Base-by-base conservation (phyloP, 805 yeast genomes). In the Candida arabinofermentans region DNA sequence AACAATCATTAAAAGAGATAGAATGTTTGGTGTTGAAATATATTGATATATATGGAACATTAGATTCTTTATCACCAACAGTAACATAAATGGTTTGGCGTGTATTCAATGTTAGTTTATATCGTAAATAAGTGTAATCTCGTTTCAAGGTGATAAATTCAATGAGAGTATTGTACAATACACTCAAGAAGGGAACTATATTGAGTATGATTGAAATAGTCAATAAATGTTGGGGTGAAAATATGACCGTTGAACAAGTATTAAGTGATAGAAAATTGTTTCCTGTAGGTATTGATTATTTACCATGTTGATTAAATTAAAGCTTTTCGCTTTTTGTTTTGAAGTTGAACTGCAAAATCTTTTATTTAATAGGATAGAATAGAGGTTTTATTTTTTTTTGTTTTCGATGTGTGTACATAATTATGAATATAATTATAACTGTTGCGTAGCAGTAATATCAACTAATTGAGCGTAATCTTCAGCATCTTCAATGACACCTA, bases 381-480 rank as follows among this genome's bases (percentile, higher is more conserved):
- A n/a, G n/a, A n/a, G n/a, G n/a, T n/a, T n/a, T n/a, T n/a, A n/a
- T n/a, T n/a, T n/a, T n/a, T n/a, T n/a, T n/a, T n/a, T n/a, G n/a
- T n/a, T n/a, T n/a, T n/a, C n/a, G n/a, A n/a, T n/a, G n/a, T n/a
- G n/a, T n/a, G 4, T 9, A 19, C 24, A 3, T 36, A 2, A 23
- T 24, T 14, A n/a, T n/a, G n/a, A n/a, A n/a, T n/a, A n/a, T n/a
- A 22, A 32, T 82, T 88, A 91, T 75, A 91, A 79, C 78, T 91
- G 91, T 73, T 77, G 85, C 98, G 91, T 91, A 72, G 99, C 99
- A 73, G 95, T 96, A 70, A 93, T 71, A 72, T 93, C 99, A 55
- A 96, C 86, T 61, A 98, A 91, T 81, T 93, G 99, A 65, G 93
- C 97, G 77, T 89, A 95, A 77, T 93, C 99, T 80, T 93, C 99